Conservation (phyloP, 805 yeast species). For the Wickerhamomyces bisporus region DNA sequence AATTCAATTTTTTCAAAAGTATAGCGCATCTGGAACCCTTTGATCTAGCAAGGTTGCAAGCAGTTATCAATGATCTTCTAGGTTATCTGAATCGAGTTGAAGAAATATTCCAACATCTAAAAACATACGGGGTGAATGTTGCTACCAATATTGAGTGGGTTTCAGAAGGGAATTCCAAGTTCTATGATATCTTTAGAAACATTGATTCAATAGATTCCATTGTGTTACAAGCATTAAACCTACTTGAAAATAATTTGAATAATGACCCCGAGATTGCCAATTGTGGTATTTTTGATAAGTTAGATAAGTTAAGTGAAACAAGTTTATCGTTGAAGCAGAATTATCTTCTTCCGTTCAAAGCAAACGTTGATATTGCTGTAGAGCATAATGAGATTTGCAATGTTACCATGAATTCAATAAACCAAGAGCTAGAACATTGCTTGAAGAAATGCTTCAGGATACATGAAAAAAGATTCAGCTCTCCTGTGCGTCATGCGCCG, state of each 20-base stretch:
- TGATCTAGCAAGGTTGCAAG: constrained; percentile 14
- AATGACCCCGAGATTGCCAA: constrained; percentile 23
- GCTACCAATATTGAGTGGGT: constrained; percentile 26
- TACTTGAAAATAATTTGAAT: constrained; percentile 27
- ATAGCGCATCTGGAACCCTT: constrained; percentile 22
- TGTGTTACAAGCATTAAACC: constrained; percentile 30
- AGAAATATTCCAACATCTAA: constrained; percentile 10
- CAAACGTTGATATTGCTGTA: constrained; percentile 32
- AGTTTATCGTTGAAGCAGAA: constrained; percentile 24
- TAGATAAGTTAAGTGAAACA: constrained; percentile 29
- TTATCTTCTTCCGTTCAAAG: constrained; percentile 24
- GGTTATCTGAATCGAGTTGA: constrained; percentile 15
- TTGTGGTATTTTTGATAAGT: constrained; percentile 21
- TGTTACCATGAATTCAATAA: constrained; percentile 37
- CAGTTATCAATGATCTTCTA: constrained; percentile 19
- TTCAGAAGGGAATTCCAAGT: constrained; percentile 27
- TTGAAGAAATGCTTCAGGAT: constrained; percentile 31
- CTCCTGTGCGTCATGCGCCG: constrained; percentile 38
- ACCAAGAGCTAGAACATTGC: constrained; percentile 33
- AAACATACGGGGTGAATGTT: not conserved
- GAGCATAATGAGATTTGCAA: constrained; percentile 41
- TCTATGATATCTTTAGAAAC: constrained; percentile 27
- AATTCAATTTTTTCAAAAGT: constrained; percentile 22
- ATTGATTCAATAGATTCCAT: constrained; percentile 31
- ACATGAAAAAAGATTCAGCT: constrained; percentile 32